These are phyloP conservation scores for Pichiaceae sp. DNA, from an alignment of 1,139 yeast genomes.

Conservation along the genomic window DNA sequence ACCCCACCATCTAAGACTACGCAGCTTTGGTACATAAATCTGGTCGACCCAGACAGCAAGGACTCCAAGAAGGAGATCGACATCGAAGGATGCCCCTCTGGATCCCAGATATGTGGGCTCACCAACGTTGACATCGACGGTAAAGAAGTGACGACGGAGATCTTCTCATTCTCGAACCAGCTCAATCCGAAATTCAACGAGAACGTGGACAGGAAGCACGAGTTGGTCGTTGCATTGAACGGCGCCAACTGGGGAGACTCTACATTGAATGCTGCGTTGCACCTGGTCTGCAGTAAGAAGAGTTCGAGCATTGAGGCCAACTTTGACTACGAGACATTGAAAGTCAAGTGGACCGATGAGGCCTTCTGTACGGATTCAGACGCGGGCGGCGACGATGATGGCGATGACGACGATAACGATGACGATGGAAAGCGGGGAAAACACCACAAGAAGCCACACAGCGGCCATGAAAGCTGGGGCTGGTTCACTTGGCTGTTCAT, in stretches of 20 bases:
- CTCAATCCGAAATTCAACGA: conserved; percentile 26
- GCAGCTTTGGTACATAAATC: conserved; percentile 59
- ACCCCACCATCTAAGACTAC: conserved; percentile 76
- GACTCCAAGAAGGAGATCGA: conserved; percentile 15
- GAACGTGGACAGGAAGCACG: conserved; percentile 25
- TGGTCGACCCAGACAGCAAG: conserved; percentile 18
- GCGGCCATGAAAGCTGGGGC: conserved; percentile 48
- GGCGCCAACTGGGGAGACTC: conserved; percentile 70
- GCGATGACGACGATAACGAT: background rate
- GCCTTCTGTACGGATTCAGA: conserved; percentile 5
- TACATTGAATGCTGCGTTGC: conserved; percentile 41
- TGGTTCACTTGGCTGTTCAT: conserved; percentile 73
- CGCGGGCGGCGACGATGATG: conserved; percentile 30
- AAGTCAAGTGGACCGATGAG: conserved; percentile 27
- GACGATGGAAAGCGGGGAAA: conserved; percentile 18
- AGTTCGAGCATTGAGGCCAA: conserved; percentile 27
- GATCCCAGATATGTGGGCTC: conserved; percentile 65
- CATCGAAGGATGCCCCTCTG: conserved; percentile 48
- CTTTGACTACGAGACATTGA: conserved; percentile 26
- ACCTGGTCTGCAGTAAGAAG: conserved; percentile 40
- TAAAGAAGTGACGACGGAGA: conserved; percentile 39
- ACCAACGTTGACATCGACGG: conserved; percentile 39
- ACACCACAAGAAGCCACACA: conserved; percentile 17
- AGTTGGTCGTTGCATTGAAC: conserved; percentile 37
- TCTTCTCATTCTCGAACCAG: conserved; percentile 40